Base-by-base conservation (phyloP, 2,329 filamentous ascomycete genomes). In the Fusarium sp. region DNA sequence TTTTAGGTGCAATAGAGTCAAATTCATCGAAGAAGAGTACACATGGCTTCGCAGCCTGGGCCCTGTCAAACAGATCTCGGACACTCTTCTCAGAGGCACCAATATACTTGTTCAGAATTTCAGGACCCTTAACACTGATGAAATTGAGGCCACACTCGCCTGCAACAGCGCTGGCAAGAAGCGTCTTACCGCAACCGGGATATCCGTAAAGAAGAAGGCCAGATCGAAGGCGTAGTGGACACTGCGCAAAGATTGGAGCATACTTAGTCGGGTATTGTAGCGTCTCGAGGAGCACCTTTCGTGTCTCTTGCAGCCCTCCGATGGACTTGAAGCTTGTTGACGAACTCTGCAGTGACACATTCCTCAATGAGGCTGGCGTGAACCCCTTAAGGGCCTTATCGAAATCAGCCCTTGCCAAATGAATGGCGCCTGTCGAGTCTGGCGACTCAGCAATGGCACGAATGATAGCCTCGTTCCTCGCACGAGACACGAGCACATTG, bases 1-100 rank as follows among this genome's bases (percentile, higher is more conserved):
- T 90, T 83, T 98, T 99, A 5, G 96, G 96, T 1, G 97, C 97
- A 71, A 99, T 98, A 42, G 93, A 95, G 83, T 99, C 96, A 79
- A 99, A 99, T 81, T 99, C 96, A 79, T 99, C 96, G 79, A 99
- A 99, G 86, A 99, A 99, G 13, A 99, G 86, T 8, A 99, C 93
- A 76, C 96, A 98, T 0, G 97, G 97, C 66, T 92, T 91, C 8
- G 96, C 96, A 6, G 96, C 95, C 78, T 92, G 91, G 0, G 96
- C 96, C 45, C 96, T 90, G 79, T 97, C 95, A 78, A 99, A 99
- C 2, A 99, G 86, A 80, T 99, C 96, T 45, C 97, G 91, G 11
- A 99, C 95, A 68, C 91, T 94, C 86, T 99, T 99, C 79, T 99
- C 96, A 33, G 93, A 97, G 1, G 96, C 96, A 78, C 96, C 96